Evolutionary conservation across 2,329 filamentous ascomycete genomes (phyloP).

Genomic region (Fusarium xyrophilum): DNA sequence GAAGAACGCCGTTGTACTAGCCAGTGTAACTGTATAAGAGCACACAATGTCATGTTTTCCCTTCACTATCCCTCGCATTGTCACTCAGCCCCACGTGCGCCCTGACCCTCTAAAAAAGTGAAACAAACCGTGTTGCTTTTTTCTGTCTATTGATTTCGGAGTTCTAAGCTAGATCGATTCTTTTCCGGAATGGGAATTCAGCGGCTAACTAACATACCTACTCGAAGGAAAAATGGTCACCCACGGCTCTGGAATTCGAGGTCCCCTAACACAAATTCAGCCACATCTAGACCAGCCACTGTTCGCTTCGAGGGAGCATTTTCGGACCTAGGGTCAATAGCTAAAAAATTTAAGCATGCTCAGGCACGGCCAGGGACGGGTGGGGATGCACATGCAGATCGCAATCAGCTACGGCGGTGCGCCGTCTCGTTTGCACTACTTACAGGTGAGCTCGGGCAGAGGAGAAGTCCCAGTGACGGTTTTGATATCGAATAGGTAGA

Average conservation of each 20-base stretch:
- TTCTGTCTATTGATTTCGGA: neutral
- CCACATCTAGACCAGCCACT: neutral
- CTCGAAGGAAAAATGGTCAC: neutral
- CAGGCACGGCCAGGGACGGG: neutral
- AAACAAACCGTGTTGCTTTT: neutral
- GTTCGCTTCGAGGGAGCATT: neutral
- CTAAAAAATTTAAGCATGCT: neutral
- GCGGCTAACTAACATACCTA: neutral
- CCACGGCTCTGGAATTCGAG: neutral
- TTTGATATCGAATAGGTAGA: neutral
- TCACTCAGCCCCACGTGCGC: neutral
- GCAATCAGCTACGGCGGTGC: neutral
- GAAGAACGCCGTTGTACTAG: neutral
- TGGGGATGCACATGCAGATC: conserved; percentile 2
- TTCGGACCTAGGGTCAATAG: neutral
- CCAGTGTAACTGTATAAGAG: neutral
- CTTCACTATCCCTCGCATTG: neutral
- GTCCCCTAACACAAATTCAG: neutral
- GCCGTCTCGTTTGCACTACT: neutral
- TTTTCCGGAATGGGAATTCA: neutral
- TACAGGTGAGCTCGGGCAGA: neutral
- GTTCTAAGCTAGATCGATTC: neutral
- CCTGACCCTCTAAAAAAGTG: neutral
- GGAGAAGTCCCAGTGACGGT: neutral
- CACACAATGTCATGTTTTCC: neutral